Base-by-base conservation (phyloP, 2,329 filamentous ascomycete species). In the Stenocarpella maydis region DNA sequence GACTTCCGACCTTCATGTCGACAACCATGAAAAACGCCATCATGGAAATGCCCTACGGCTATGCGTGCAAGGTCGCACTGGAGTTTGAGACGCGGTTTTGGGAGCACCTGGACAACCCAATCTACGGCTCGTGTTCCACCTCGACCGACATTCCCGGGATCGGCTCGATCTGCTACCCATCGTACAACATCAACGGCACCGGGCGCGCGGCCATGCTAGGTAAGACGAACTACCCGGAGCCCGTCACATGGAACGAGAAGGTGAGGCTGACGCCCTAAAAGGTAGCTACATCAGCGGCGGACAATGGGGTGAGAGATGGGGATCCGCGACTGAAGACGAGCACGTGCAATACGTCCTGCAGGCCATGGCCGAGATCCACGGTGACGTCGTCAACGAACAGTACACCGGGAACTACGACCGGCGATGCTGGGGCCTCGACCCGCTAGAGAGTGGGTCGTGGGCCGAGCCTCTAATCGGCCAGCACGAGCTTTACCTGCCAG, bases 361-460 rank as follows among this genome's bases (percentile, higher is more conserved):
- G 50, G 87, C 89, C 24, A 91, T 92, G 87, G 81, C 87, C 17
- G 87, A 91, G 76, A 85, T 91, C n/a, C 90, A 92, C 75, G 90
- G 90, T 5, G 78, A 83, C 0, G 79, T 90, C 39, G 89, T 87
- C 0, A 78, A 80, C 2, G 83, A 89, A 69, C 83, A 92, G 74
- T 93, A 84, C 74, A 92, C 90, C 0, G 91, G 90, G 55, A 84
- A 85, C 43, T 91, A 88, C 73, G 84, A 90, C 68, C 83, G 91
- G 1, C 85, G 87, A 61, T 92, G 90, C 81, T 93, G 90, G 91
- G 81, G 85, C 64, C 77, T 85, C 9, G 88, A 92, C 71, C 84
- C 87, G 69, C 85, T 87, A 69, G 84, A 90, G 76, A 85, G 84
- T 1, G 90, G 87, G 5, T 86, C 86, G 8, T 93, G 90, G 90